Base-by-base conservation (phyloP, 208 protist genomes). In the Acanthamoeba divionensis region DNA sequence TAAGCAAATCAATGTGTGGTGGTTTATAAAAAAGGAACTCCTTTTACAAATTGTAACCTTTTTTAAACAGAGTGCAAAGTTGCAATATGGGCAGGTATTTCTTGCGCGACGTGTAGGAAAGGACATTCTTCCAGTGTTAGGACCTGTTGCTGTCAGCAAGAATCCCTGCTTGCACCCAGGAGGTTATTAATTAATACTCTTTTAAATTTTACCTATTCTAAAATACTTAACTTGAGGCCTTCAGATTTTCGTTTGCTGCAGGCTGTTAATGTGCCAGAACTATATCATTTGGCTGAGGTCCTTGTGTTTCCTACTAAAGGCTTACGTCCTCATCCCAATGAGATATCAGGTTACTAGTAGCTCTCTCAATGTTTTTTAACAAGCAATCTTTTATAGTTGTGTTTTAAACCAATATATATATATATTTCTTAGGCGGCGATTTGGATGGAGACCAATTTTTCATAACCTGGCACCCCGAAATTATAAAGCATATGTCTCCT, bases 361-460 rank as follows among this genome's bases (percentile, higher is more conserved):
- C n/a, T n/a, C n/a, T n/a, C n/a, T n/a, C n/a, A n/a, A n/a, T n/a
- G n/a, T n/a, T n/a, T n/a, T n/a, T n/a, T n/a, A n/a, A n/a, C n/a
- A n/a, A n/a, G n/a, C n/a, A n/a, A n/a, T n/a, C n/a, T n/a, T n/a
- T n/a, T n/a, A n/a, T n/a, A n/a, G n/a, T n/a, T n/a, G 4, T 13
- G 1, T 2, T 44, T 4, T 62, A 10, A 15, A 80, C 15, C 26
- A 26, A 41, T 41, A 29, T 6, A 44, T 21, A n/a, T 75, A n/a
- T 10, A 4, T 50, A 21, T 71, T 29, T 31, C 33, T 36, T 36
- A 83, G 73, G 26, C 26, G 73, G 73, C 7, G 73, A 83, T 62
- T 6, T 83, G 73, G 73, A 83, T n/a, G 73, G 73, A 6, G 73
- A 83, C 15, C 44, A 83, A 29, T 83, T 83, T 54, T 83, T 83